Evolutionary conservation across 106 monocot genomes (phyloP).

Genomic region (Phalaenopsis equestris): DNA sequence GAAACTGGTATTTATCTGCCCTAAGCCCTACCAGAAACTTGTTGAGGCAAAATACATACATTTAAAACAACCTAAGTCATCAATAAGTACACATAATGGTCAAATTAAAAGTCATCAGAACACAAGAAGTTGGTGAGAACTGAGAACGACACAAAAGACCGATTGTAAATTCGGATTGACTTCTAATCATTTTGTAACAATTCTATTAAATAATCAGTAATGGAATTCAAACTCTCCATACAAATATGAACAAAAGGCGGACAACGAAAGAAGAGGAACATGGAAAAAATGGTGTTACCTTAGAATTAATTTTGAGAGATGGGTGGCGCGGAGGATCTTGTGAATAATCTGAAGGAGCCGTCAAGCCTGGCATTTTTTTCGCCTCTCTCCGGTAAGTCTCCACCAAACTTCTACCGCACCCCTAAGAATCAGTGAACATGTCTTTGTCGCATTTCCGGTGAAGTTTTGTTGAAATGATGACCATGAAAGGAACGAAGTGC

Average conservation of each 20-base stretch:
- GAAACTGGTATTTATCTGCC: background rate
- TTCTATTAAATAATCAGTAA: background rate
- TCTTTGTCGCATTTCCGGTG: too few species aligned
- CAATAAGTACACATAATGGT: background rate
- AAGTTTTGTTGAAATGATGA: too few species aligned
- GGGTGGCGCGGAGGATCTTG: slow-evolving; percentile 55
- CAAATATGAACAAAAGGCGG: background rate
- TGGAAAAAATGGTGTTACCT: slow-evolving; percentile 10
- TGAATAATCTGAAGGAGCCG: slow-evolving; percentile 55
- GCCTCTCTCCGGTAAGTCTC: background rate
- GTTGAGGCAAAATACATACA: background rate
- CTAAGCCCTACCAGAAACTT: background rate
- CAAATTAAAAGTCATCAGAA: background rate
- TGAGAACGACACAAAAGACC: background rate
- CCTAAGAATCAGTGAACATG: too few species aligned
- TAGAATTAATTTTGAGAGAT: slow-evolving; percentile 47
- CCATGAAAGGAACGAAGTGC: too few species aligned
- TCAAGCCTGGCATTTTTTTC: slow-evolving; percentile 37
- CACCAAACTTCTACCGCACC: too few species aligned
- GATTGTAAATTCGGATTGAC: background rate
- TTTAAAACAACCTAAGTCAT: background rate
- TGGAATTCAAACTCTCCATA: background rate
- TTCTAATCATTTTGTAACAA: background rate
- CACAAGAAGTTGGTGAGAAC: background rate
- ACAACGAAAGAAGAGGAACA: background rate